Evolutionary conservation across 2,329 filamentous ascomycete genomes (phyloP).

Genomic region (Fonsecaea monophora): DNA sequence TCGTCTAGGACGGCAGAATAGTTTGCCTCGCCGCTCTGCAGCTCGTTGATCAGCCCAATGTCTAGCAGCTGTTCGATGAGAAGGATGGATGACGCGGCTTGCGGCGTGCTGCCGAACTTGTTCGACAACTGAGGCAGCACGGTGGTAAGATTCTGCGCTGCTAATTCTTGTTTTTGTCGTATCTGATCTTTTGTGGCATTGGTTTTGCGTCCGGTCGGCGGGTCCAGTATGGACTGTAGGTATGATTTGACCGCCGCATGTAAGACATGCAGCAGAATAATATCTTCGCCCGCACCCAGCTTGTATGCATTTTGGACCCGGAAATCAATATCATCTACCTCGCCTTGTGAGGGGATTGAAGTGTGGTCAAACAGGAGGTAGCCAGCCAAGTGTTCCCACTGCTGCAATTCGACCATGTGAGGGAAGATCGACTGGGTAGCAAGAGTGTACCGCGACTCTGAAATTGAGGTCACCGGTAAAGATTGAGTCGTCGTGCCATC

Average conservation of each 20-base stretch:
- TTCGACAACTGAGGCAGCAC: conserved; percentile 85
- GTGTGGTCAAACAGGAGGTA: conserved; percentile 95
- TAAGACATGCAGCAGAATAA: conserved; percentile 84
- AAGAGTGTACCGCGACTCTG: conserved; percentile 81
- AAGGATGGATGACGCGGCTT: conserved; percentile 83
- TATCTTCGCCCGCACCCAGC: conserved; percentile 77
- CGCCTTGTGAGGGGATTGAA: conserved; percentile 60
- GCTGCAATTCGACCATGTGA: conserved; percentile 76
- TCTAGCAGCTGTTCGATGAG: conserved; percentile 86
- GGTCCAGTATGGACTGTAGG: conserved; percentile 70
- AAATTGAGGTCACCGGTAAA: conserved; percentile 47
- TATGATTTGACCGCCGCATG: conserved; percentile 79
- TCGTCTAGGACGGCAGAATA: conserved; percentile 86
- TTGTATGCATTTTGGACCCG: conserved; percentile 75
- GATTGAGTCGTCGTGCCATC: conserved; percentile 45
- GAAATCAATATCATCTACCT: conserved; percentile 64
- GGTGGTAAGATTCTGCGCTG: conserved; percentile 76
- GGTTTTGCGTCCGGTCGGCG: conserved; percentile 63
- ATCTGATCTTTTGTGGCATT: conserved; percentile 67
- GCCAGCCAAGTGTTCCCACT: conserved; percentile 87
- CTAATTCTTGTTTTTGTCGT: conserved; percentile 75
- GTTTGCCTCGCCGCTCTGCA: conserved; percentile 82
- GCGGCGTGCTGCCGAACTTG: conserved; percentile 89
- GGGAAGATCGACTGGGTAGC: conserved; percentile 87
- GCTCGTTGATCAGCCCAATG: conserved; percentile 83